Evolutionary conservation across 2,329 filamentous ascomycete genomes (phyloP).

Genomic region (Chalaropsis thielavioides): DNA sequence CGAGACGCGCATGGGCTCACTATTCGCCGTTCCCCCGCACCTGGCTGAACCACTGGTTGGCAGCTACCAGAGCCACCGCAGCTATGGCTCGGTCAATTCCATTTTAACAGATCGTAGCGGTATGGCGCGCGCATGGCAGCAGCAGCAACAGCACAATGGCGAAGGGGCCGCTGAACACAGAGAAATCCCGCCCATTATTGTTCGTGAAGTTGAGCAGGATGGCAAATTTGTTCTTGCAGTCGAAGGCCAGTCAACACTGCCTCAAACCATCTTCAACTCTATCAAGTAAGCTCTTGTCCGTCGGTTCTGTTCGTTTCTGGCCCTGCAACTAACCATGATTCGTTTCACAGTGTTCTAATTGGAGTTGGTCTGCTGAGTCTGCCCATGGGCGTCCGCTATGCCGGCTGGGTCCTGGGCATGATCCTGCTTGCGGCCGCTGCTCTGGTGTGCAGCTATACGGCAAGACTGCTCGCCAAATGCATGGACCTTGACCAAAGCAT

Average conservation of each 20-base stretch:
- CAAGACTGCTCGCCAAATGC: slow-evolving; percentile 70
- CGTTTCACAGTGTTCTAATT: slow-evolving; percentile 51
- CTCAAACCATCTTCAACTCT: slow-evolving; percentile 92
- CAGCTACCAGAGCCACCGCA: slow-evolving; percentile 47
- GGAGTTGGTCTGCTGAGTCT: slow-evolving; percentile 81
- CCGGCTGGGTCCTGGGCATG: slow-evolving; percentile 77
- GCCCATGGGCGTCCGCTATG: slow-evolving; percentile 73
- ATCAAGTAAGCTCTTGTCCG: slow-evolving; percentile 44
- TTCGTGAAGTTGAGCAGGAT: slow-evolving; percentile 79
- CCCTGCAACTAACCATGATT: slow-evolving; percentile 12
- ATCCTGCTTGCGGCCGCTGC: slow-evolving; percentile 60
- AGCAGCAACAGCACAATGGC: slow-evolving; percentile 24
- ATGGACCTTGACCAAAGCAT: slow-evolving; percentile 72
- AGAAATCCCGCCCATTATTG: slow-evolving; percentile 60
- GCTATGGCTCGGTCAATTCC: slow-evolving; percentile 39
- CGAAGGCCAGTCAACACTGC: slow-evolving; percentile 85
- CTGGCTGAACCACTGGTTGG: slow-evolving; percentile 56
- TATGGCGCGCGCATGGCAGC: slow-evolving; percentile 19
- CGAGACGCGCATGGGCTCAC: slow-evolving; percentile 29
- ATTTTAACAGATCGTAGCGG: slow-evolving; percentile 13
- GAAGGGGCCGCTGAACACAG: slow-evolving; percentile 28
- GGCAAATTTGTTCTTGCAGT: slow-evolving; percentile 72
- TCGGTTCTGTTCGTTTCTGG: neutral
- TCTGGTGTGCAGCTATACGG: slow-evolving; percentile 69
- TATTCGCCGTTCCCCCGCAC: slow-evolving; percentile 45